Base-by-base conservation (phyloP, 2,329 filamentous ascomycete genomes). In the Cladophialophora carrionii region DNA sequence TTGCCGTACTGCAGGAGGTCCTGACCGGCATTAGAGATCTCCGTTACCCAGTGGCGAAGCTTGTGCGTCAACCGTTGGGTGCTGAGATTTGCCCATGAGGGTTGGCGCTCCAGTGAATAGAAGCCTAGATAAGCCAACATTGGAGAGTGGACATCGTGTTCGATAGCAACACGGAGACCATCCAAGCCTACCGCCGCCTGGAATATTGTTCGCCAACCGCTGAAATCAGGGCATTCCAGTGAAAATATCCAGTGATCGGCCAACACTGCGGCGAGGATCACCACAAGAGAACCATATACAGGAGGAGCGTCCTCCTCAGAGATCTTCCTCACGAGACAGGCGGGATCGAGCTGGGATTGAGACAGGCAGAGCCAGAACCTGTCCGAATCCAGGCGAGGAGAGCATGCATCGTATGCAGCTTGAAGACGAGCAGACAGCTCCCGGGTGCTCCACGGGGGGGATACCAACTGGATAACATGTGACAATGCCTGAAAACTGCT, bases 1-100 rank as follows among this genome's bases (percentile, higher is more conserved):
- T 14, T 26, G 6, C 62, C 57, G 49, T 64, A 61, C n/a, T 48
- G 24, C n/a, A 29, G 17, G 29, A 61, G 31, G 31, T 64, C 57
- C 31, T 64, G 62, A 22, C 62, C 62, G 17, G 62, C 62, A 29
- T 56, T n/a, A 4, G 34, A 7, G 5, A 61, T 43, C 48, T 64
- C 62, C 9, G 37, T 29, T 10, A 51, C 57, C 62, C 62, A 64
- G 29, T 57, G 43, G 17, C 46, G 62, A 10, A 64, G n/a, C 29
- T 24, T 57, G n/a, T 55, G 20, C 32, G 57, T 61, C 43, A 64
- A 24, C 14, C 57, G 62, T 9, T 43, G 4, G 24, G 41, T 41
- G 14, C 24, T 57, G 29, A 52, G 41, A 48, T 57, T 52, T 22
- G 41, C 14, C 31, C 7, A 14, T 26, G 49, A 49, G 20, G 14